A percentile compares a stretch with the other conserved stretches of the same genome.
These are phyloP conservation scores for Fusarium sp. DNA, from an alignment of 2,329 filamentous ascomycete species.

Conservation along the genomic window DNA sequence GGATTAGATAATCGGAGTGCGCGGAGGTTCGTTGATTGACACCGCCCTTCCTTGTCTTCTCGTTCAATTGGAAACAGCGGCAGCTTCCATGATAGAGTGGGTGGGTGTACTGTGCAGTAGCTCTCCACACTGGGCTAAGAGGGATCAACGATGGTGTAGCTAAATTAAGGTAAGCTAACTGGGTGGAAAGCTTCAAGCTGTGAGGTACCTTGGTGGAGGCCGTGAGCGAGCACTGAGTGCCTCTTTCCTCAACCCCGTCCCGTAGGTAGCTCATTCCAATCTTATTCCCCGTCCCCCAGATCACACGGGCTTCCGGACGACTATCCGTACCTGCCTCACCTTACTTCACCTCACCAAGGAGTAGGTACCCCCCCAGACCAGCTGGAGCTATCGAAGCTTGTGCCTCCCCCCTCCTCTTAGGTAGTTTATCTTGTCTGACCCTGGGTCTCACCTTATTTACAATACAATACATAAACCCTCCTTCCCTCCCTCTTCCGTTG, in stretches of 20 bases:
- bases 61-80: constrained; percentile 10
- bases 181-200: constrained; percentile 16
- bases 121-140: constrained; percentile 21
- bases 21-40: constrained; percentile 14
- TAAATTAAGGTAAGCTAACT: constrained; percentile 32
- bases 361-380: constrained; percentile 1
- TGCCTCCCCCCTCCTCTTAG: constrained; percentile 25
- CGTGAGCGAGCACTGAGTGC: neutral
- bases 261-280: constrained; percentile 26
- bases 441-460: constrained; percentile 10
- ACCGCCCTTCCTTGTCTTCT: constrained; percentile 22
- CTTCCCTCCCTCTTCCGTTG: too few relatives aligned
- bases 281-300: constrained; percentile 22
- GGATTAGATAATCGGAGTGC: constrained; percentile 5
- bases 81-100: neutral
- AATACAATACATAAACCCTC: constrained; percentile 34
- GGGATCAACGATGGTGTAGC: constrained; percentile 31
- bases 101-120: constrained; percentile 8
- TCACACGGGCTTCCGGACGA: constrained; percentile 31
- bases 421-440: constrained; percentile 13
- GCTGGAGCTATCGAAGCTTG: constrained; percentile 23
- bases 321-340: constrained; percentile 28
- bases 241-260: constrained; percentile 25
- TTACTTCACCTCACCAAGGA: constrained; percentile 23
- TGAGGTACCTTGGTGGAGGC: constrained; percentile 15